Evolutionary conservation across 768 basidiomycete genomes (phyloP).

Genomic region (Russula dissimulans): DNA sequence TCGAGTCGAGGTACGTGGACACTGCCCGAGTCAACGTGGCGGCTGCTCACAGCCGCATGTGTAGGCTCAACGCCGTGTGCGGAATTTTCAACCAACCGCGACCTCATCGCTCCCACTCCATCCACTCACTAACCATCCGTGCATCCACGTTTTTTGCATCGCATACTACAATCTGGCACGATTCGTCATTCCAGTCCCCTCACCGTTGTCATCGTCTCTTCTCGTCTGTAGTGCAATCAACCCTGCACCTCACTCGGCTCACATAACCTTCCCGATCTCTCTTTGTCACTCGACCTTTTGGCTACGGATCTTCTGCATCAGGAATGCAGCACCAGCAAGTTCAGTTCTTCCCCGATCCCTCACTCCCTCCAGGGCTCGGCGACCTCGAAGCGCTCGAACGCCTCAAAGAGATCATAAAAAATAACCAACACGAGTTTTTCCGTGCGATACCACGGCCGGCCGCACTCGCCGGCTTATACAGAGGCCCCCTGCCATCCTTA

Average conservation of each 20-base stretch:
- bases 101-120: conserved; percentile 53
- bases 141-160: neutral
- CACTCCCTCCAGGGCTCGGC: conserved; percentile 43
- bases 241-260: conserved; percentile 26
- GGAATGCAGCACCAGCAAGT: conserved; percentile 12
- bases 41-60: neutral
- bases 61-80: too few relatives aligned
- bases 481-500: conserved; percentile 36
- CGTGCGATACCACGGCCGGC: conserved; percentile 56
- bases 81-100: conserved; percentile 40
- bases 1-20: neutral
- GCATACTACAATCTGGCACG: neutral
- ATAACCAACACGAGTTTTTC: conserved; percentile 64
- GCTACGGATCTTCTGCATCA: conserved; percentile 17
- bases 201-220: neutral
- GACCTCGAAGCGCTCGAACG: conserved; percentile 70
- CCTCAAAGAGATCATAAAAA: conserved; percentile 64
- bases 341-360: conserved; percentile 11
- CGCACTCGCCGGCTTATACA: conserved; percentile 54
- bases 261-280: conserved; percentile 19
- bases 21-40: neutral
- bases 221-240: neutral
- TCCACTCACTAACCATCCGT: too few relatives aligned
- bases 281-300: neutral
- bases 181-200: neutral